Evolutionary conservation across 768 basidiomycete genomes (phyloP).

Genomic region (Lentinula lateritia): DNA sequence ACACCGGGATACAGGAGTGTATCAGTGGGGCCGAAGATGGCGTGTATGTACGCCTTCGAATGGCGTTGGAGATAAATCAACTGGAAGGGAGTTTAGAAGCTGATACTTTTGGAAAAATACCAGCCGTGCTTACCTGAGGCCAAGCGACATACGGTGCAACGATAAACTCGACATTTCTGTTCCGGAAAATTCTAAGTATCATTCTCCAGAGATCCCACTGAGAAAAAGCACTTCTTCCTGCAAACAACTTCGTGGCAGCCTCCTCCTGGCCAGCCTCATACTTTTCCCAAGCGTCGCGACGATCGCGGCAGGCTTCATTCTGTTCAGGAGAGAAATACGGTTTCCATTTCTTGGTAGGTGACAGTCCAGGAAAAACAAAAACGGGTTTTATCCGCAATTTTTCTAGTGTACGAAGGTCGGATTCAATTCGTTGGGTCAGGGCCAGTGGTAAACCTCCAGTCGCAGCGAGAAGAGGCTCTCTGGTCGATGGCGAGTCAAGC

Average conservation of each 20-base stretch:
- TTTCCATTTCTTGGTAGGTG: constrained; percentile 71
- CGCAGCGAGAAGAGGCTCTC: constrained; percentile 90
- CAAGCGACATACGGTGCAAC: constrained; percentile 94
- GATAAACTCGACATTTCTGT: constrained; percentile 92
- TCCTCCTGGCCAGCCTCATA: constrained; percentile 94
- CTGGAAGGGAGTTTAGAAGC: constrained; percentile 31
- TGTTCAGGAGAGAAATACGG: constrained; percentile 51
- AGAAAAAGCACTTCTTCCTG: constrained; percentile 60
- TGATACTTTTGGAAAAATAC: constrained; percentile 5
- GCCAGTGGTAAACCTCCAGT: constrained; percentile 93
- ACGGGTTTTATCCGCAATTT: constrained; percentile 93
- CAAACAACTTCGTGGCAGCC: constrained; percentile 79
- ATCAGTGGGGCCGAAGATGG: constrained; percentile 89
- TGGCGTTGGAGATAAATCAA: constrained; percentile 94
- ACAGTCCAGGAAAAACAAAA: constrained; percentile 93
- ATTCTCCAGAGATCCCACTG: constrained; percentile 96
- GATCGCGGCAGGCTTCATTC: constrained; percentile 67
- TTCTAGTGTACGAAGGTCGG: constrained; percentile 87
- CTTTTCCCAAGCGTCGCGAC: constrained; percentile 85
- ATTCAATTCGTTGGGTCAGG: constrained; percentile 82
- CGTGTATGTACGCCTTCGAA: constrained; percentile 89
- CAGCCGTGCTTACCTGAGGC: constrained; percentile 73
- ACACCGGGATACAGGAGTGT: constrained; percentile 82
- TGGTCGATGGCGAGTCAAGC: constrained; percentile 67
- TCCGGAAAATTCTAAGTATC: constrained; percentile 87